phyloP scores from a whole-genome alignment of 1,284 basidiomycete species.

The Boletus holoroseus region DNA sequence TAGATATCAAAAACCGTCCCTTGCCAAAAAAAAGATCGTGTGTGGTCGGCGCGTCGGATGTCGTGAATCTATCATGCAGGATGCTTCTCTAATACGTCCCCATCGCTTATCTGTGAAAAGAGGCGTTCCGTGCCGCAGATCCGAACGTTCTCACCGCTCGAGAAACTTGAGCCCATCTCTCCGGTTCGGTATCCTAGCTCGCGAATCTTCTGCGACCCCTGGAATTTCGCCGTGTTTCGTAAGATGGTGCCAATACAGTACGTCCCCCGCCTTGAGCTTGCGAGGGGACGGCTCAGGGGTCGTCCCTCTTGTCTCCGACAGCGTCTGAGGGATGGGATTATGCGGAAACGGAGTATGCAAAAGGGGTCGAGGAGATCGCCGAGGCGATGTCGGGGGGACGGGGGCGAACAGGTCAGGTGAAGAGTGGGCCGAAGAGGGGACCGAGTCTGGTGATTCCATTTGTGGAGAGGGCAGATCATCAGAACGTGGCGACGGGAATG shows the following conservation, averaged over 20 bases:
- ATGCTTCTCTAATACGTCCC: conserved; percentile 8
- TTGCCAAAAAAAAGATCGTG: conserved; percentile 17
- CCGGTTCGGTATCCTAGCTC: conserved; percentile 38
- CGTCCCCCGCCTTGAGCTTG: conserved; percentile 56
- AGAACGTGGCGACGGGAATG: conserved; percentile 22
- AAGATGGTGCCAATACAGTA: conserved; percentile 78
- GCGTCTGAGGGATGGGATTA: conserved; percentile 21
- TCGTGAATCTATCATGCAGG: conserved; percentile 30
- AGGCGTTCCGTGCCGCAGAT: conserved; percentile 8
- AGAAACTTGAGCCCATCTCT: conserved; percentile 13
- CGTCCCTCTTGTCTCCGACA: conserved; percentile 13
- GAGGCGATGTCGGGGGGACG: conserved; percentile 13
- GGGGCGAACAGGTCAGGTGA: conserved; percentile 24
- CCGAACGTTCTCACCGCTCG: conserved; percentile 29
- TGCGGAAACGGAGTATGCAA: conserved; percentile 17
- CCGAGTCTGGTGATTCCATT: conserved; percentile 20
- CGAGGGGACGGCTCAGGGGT: conserved; percentile 28
- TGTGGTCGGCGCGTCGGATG: conserved; percentile 20
- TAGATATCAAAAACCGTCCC: conserved; percentile 29
- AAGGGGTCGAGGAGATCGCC: conserved; percentile 19
- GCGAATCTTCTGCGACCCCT: conserved; percentile 53
- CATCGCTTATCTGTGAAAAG: conserved; percentile 15
- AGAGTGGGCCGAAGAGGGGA: conserved; percentile 25
- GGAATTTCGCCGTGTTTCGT: conserved; percentile 68
- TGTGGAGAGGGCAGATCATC: conserved; percentile 41